A percentile compares a stretch with the other conserved stretches of the same genome.
Evolutionary conservation across 2,329 filamentous ascomycete genomes (phyloP).

Genomic region (Lachnellula occidentalis): DNA sequence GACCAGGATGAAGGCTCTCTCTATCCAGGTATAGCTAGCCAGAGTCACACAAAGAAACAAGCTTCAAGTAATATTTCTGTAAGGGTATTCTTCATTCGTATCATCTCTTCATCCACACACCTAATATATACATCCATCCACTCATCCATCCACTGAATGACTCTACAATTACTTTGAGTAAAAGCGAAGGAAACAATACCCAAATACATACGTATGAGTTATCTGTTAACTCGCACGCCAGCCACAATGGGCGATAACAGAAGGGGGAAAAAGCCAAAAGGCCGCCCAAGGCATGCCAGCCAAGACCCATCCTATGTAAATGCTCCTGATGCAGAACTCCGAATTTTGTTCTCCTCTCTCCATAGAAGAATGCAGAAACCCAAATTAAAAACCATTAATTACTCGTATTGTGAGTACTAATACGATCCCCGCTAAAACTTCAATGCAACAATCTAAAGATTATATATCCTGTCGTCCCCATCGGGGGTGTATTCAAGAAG

Average conservation of each 20-base stretch:
- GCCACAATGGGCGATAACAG: background rate
- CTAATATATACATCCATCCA: background rate
- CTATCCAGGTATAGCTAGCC: too few species aligned
- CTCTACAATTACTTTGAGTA: background rate
- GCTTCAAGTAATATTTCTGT: background rate
- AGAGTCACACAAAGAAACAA: background rate
- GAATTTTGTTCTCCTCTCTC: background rate
- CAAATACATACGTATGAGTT: background rate
- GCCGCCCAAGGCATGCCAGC: background rate
- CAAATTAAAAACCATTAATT: background rate
- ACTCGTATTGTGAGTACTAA: background rate
- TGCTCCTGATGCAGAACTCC: background rate
- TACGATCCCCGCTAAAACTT: background rate
- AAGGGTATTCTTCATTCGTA: background rate
- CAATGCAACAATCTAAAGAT: background rate
- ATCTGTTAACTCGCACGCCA: background rate
- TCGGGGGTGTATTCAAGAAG: slow-evolving; percentile 11
- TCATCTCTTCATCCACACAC: background rate
- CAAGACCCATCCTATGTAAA: background rate
- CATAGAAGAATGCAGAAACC: background rate
- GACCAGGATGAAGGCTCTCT: too few species aligned
- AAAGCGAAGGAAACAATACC: background rate
- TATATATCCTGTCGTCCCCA: background rate
- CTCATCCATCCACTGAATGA: background rate
- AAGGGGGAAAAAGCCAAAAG: background rate